These are phyloP conservation scores for Hypholoma sublateritium DNA, from an alignment of 768 basidiomycete genomes.

Conservation along the genomic window DNA sequence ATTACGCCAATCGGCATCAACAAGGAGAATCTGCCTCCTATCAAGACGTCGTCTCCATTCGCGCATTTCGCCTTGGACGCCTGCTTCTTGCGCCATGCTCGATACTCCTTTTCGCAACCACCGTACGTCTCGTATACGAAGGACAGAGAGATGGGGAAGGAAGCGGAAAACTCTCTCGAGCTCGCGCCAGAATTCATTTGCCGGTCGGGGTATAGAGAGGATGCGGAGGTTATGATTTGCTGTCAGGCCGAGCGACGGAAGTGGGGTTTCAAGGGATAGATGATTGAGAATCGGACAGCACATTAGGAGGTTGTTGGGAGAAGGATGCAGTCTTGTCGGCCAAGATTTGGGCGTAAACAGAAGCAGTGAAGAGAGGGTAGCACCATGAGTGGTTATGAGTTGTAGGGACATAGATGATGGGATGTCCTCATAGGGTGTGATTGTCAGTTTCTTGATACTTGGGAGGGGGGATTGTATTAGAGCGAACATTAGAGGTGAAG, in stretches of 20 bases:
- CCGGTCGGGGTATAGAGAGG: slow-evolving; percentile 77
- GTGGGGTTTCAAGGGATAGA: slow-evolving; percentile 69
- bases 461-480: slow-evolving; percentile 64
- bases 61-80: slow-evolving; percentile 79
- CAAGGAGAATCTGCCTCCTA: slow-evolving; percentile 55
- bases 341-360: slow-evolving; percentile 71
- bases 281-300: slow-evolving; percentile 59
- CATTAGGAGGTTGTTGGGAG: slow-evolving; percentile 46
- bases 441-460: slow-evolving; percentile 56
- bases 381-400: slow-evolving; percentile 63
- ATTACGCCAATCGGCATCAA: slow-evolving; percentile 75
- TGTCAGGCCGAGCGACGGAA: slow-evolving; percentile 47
- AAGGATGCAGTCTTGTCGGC: slow-evolving; percentile 59
- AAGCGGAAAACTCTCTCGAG: slow-evolving; percentile 56
- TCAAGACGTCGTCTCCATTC: slow-evolving; percentile 68
- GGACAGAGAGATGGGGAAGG: slow-evolving; percentile 53
- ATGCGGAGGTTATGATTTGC: slow-evolving; percentile 51
- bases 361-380: slow-evolving; percentile 55
- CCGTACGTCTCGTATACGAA: slow-evolving; percentile 66
- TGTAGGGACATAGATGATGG: slow-evolving; percentile 55
- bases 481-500: slow-evolving; percentile 59
- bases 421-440: slow-evolving; percentile 75
- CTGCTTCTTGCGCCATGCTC: slow-evolving; percentile 63
- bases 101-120: slow-evolving; percentile 74
- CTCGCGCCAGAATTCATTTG: slow-evolving; percentile 51